Evolutionary conservation across 2,329 filamentous ascomycete species (phyloP).

Genomic region (Claviceps quebecensis): DNA sequence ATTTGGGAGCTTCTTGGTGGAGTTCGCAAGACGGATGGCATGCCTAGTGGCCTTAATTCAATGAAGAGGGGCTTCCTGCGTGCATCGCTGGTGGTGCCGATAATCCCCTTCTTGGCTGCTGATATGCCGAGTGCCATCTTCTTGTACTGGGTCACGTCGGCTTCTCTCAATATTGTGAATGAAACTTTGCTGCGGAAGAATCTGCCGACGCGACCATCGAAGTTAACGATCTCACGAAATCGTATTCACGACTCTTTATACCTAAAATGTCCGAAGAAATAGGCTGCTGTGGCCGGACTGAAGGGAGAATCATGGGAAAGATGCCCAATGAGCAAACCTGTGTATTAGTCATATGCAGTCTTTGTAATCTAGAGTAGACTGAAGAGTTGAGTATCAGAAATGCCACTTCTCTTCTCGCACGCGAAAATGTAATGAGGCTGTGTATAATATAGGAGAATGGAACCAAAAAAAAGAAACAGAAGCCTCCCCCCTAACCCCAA

Average conservation of each 20-base stretch:
- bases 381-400: constrained; percentile 7
- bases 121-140: constrained; percentile 27
- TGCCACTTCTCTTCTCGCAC: constrained; percentile 6
- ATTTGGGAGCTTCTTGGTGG: not conserved
- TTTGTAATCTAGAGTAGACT: not conserved
- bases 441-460: not conserved
- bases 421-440: constrained; percentile 3
- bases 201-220: constrained; percentile 9
- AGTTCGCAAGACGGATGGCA: too few species aligned
- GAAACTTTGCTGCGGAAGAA: constrained; percentile 15
- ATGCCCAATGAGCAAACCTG: too few species aligned
- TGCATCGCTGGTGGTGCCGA: constrained; percentile 18
- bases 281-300: too few species aligned
- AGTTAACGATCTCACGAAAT: constrained; percentile 6
- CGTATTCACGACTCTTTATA: too few species aligned
- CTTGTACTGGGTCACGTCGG: constrained; percentile 26
- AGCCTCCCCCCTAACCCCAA: not conserved
- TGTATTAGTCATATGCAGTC: too few species aligned
- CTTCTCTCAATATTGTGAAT: constrained; percentile 21
- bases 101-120: constrained; percentile 20
- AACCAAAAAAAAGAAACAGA: not conserved
- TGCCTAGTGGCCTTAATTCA: too few species aligned
- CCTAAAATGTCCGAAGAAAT: too few species aligned
- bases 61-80: constrained; percentile 15
- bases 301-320: too few species aligned